Percentiles rank a stretch among this genome's conserved stretches.
Evolutionary conservation across 352 stramenopile genomes (phyloP).

Genomic region (Aphanomyces cochlioides): DNA sequence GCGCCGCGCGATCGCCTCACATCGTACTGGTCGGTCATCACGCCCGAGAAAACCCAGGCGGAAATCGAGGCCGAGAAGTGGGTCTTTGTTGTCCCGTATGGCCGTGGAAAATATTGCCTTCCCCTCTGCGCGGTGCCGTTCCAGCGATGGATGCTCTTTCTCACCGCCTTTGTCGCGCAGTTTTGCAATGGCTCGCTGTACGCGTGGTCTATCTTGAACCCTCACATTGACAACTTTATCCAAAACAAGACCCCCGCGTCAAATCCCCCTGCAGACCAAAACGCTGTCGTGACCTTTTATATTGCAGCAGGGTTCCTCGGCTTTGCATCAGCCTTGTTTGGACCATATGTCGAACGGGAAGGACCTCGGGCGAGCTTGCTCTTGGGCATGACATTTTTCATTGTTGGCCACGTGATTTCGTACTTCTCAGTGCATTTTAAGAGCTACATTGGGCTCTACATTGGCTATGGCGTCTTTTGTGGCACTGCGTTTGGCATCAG

Average conservation of each 20-base stretch:
- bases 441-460: constrained; percentile 48
- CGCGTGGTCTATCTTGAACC: constrained; percentile 67
- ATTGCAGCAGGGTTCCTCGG: constrained; percentile 58
- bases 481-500: constrained; percentile 58
- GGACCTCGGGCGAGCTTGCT: constrained; percentile 45
- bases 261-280: constrained; percentile 36
- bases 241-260: constrained; percentile 31
- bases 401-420: constrained; percentile 53
- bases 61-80: background rate
- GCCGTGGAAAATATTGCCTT: background rate
- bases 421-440: constrained; percentile 51
- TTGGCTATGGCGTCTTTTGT: constrained; percentile 61
- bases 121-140: constrained; percentile 31
- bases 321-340: constrained; percentile 47
- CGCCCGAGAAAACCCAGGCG: background rate
- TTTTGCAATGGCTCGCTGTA: constrained; percentile 72
- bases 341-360: constrained; percentile 55
- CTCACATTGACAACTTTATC: constrained; percentile 49
- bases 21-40: background rate
- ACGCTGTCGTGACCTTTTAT: constrained; percentile 68
- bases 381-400: constrained; percentile 44
- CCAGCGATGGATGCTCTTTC: constrained; percentile 64
- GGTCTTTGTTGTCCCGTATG: background rate
- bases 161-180: constrained; percentile 51
- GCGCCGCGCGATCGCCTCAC: background rate